These are phyloP conservation scores for Arabidopsis suecica DNA, from an alignment of 345 rosid genomes.

Conservation along the genomic window DNA sequence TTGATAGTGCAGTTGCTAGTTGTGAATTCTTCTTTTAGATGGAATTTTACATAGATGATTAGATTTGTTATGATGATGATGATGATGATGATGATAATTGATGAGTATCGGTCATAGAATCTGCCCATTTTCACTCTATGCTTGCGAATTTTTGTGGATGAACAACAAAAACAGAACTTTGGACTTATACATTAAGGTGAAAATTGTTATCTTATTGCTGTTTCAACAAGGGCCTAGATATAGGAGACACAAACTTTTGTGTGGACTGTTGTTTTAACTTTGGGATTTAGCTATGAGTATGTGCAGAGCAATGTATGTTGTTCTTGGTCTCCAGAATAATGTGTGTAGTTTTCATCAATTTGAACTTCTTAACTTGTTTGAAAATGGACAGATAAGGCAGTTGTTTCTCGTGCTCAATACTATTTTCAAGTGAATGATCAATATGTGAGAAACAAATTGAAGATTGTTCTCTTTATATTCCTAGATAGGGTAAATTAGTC, in stretches of 20 bases:
- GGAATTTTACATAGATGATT: neutral
- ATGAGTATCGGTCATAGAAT: neutral
- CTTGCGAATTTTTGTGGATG: neutral
- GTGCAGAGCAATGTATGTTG: too few relatives aligned
- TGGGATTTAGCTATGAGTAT: too few relatives aligned
- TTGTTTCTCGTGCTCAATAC: constrained; percentile 79
- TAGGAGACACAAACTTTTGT: too few relatives aligned
- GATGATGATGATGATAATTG: neutral
- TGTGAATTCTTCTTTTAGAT: neutral
- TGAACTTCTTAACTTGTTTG: neutral
- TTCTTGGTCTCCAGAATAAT: neutral
- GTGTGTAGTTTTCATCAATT: neutral
- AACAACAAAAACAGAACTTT: neutral
- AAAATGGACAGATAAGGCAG: constrained; percentile 62
- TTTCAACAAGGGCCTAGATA: too few relatives aligned
- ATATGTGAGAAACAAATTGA: constrained; percentile 84
- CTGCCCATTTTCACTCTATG: neutral
- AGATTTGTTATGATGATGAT: neutral
- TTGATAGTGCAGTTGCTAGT: neutral
- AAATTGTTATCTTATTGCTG: neutral
- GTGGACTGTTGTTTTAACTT: too few relatives aligned
- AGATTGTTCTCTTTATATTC: constrained; percentile 73
- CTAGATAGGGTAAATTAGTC: constrained; percentile 64
- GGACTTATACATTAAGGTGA: too few relatives aligned
- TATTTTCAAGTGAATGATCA: constrained; percentile 87